Evolutionary conservation across 140 eudicot genomes (phyloP).

Genomic region (Stevia rebaudiana): DNA sequence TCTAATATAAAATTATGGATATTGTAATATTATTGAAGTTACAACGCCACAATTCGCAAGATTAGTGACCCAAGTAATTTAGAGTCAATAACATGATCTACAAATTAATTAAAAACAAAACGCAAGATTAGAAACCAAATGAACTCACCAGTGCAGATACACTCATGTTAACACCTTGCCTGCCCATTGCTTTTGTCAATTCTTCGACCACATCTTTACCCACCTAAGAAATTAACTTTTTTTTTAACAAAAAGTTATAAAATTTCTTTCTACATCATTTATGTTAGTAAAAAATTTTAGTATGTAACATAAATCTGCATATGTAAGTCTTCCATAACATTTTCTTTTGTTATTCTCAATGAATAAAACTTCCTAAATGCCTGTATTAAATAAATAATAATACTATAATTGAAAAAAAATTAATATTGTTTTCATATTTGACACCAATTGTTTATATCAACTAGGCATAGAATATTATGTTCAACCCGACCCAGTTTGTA

Average conservation of each 20-base stretch:
- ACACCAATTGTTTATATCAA: too few species aligned
- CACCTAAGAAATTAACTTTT: constrained; percentile 34
- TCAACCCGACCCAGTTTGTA: too few species aligned
- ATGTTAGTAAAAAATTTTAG: not conserved
- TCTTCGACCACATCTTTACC: constrained; percentile 72
- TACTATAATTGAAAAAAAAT: too few species aligned
- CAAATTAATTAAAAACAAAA: not conserved
- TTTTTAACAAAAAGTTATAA: not conserved
- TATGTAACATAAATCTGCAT: not conserved
- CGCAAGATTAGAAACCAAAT: constrained; percentile 7
- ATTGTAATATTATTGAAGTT: not conserved
- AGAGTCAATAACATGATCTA: not conserved
- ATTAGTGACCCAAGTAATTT: not conserved
- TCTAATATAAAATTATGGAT: not conserved
- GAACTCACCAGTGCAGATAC: constrained; percentile 73
- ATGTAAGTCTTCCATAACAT: not conserved
- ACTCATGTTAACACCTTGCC: constrained; percentile 64
- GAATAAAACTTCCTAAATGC: not conserved
- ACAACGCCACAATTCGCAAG: constrained; percentile 5
- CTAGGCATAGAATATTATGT: too few species aligned
- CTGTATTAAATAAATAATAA: too few species aligned
- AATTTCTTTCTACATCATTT: not conserved
- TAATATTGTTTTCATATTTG: too few species aligned
- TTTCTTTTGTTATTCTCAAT: not conserved
- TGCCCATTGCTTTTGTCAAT: constrained; percentile 62